A percentile compares a stretch with the other conserved stretches of the same genome.
These are phyloP conservation scores for Ligustrum vulgare DNA, from an alignment of 257 asterid genomes.

Conservation along the genomic window DNA sequence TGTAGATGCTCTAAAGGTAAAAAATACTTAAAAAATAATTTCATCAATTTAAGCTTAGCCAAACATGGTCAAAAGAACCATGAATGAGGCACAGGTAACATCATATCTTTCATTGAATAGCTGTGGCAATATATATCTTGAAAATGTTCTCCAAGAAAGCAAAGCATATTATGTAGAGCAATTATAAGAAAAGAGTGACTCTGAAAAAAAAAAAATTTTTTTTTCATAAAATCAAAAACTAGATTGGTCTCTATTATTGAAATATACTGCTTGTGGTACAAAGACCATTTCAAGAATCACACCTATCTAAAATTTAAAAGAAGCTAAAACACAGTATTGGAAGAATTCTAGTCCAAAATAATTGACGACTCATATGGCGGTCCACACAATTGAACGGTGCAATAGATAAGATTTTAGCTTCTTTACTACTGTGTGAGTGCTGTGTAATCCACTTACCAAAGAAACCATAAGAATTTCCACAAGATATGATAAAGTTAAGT, in stretches of 20 bases:
- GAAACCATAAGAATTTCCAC: not conserved
- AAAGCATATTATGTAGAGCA: not conserved
- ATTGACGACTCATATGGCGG: not conserved
- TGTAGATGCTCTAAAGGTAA: too few species aligned
- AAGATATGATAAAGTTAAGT: slow-evolving; percentile 2
- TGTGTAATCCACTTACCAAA: not conserved
- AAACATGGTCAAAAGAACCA: too few species aligned
- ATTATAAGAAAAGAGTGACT: not conserved
- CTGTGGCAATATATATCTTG: not conserved
- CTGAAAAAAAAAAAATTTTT: too few species aligned
- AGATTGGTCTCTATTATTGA: not conserved
- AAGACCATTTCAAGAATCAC: not conserved
- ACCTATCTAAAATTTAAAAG: too few species aligned
- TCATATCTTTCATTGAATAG: too few species aligned
- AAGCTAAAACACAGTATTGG: not conserved
- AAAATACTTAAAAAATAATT: too few species aligned
- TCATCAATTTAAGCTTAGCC: too few species aligned
- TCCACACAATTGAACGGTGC: not conserved
- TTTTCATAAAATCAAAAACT: too few species aligned
- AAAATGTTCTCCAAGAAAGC: not conserved
- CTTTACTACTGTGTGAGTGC: not conserved
- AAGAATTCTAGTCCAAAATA: not conserved
- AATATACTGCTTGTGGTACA: not conserved
- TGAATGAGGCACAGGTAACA: too few species aligned
- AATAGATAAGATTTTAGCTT: too few species aligned